Evolutionary conservation across 2,329 filamentous ascomycete species (phyloP), one percentile per base, ranked within the genome.

Genomic region (Hypoxylon sp.): DNA sequence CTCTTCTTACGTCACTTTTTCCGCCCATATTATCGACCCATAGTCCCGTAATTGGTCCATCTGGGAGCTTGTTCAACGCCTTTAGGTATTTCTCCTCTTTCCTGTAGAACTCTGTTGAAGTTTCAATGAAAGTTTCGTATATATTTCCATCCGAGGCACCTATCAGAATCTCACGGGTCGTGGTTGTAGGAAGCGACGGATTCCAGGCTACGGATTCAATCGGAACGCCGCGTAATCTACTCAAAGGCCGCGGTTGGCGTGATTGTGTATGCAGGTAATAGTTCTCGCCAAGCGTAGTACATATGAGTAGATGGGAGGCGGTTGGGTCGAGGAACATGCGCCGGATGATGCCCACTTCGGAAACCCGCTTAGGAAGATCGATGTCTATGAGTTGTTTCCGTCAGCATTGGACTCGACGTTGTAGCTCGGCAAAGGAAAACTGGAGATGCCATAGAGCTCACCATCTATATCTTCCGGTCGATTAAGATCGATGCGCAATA

Each of bases 271-370:
- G 96, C 9, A 99, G 91, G 81, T 99, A 99, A 84, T 94, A 99
- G 82, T 97, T 98, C 81, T 99, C 96, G 78, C 94, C 94, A 44
- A 94, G 88, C 4, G 94, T 92, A 2, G 96, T 99, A 78, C 92
- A 94, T 73, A 99, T 90, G 71, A 99, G 88, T 29, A 99, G 85
- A 82, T 99, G 96, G 5, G 94, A 98, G 29, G 96, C 96, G 10
- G 95, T 97, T 29, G 96, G 95, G 78, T 99, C 96, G 77, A 99
- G 92, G 83, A 99, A 99, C 88, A 99, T 94, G 83, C 92, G 93
- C 74, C 92, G 91, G 77, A 99, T 98, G 57, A 97, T 88, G 73
- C 96, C 96, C 66, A 96, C 88, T 80, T 99, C 95, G 39, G 93
- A 91, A 14, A 93, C 89, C 76, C 95, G 96, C 83, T 97, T 97